Base-by-base conservation (phyloP, 1,284 basidiomycete species). In the Cryptococcus sp. region DNA sequence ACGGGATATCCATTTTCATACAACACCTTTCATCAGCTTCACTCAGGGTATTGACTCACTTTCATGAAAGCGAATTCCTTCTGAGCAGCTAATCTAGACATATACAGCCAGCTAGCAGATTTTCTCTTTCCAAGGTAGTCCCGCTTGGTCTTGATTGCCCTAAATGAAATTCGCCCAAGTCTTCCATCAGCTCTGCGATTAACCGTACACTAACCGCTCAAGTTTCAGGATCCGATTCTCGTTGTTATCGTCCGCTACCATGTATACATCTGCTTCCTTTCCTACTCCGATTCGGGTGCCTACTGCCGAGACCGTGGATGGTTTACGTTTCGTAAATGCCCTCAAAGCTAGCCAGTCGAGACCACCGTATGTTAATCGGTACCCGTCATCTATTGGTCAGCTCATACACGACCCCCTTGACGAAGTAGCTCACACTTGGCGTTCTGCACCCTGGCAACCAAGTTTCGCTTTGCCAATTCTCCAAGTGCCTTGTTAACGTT, bases 51-150 rank as follows among this genome's bases (percentile, higher is more conserved):
- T 21, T 23, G 34, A 18, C 66, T 32, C 40, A 89, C 91, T 81
- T 96, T 96, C 91, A 99, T 96, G 73, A 98, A 99, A 0, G 91
- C 90, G 80, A 86, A 98, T 73, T 99, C 94, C 72, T 98, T 98
- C 76, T 94, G 86, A 4, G 94, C 94, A 10, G 92, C 87, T 44
- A 99, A 77, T 24, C 94, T 83, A 49, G 91, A 94, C 90, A 99
- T 92, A 77, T 97, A 98, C 93, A 98, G 97, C 94, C 94, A 99
- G 25, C 90, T 94, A 0, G 93, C 93, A 32, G 87, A 91, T 76
- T 91, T 91, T 36, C 94, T 83, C 73, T 94, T 96, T 25, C 92
- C 91, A 61, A 98, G 80, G 74, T 98, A 99, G 72, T 99, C 96
- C 59, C 94, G 82, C 73, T 98, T 98, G 63, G 87, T 83, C 76